Conservation (phyloP, 176 grass and related monocot species). For the barley (Hordeum vulgare) region DNA sequence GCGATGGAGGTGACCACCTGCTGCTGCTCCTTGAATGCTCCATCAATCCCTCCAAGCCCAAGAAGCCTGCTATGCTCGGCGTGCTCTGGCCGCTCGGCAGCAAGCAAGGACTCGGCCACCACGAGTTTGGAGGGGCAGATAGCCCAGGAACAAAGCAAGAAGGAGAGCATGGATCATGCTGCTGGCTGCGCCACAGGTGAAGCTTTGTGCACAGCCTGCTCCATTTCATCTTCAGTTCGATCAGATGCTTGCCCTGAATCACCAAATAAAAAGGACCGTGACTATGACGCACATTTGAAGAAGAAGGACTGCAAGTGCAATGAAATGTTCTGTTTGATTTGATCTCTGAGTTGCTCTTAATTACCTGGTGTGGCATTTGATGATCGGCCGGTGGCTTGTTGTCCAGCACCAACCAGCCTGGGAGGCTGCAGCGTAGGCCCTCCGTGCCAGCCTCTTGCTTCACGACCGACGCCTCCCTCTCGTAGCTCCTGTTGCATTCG, state of each 20-base stretch:
- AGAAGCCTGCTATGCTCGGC: slow-evolving; percentile 19
- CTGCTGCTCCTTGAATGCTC: not conserved
- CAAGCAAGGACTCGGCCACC: slow-evolving; percentile 37
- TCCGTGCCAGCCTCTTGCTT: slow-evolving; percentile 22
- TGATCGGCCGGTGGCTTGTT: slow-evolving; percentile 16
- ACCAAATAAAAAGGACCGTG: not conserved
- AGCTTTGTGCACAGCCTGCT: slow-evolving; percentile 69
- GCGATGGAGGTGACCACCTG: slow-evolving; percentile 9
- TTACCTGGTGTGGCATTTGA: slow-evolving; percentile 40
- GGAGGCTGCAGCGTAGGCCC: slow-evolving; percentile 23
- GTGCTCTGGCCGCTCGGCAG: slow-evolving; percentile 20
- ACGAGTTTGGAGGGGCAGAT: slow-evolving; percentile 4
- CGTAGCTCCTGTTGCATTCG: slow-evolving; percentile 71
- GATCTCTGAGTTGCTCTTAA: not conserved
- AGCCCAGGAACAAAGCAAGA: slow-evolving; percentile 20
- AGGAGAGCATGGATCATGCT: slow-evolving; percentile 21
- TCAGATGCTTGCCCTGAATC: slow-evolving; percentile 45
- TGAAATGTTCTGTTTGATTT: not conserved
- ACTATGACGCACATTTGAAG: not conserved
- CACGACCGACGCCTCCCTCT: slow-evolving; percentile 61
- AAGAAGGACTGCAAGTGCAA: not conserved
- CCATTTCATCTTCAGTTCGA: slow-evolving; percentile 86
- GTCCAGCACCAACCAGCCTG: slow-evolving; percentile 45
- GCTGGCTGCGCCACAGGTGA: slow-evolving; percentile 35
- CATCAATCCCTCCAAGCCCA: slow-evolving; percentile 16